These are phyloP conservation scores for Leishmania mexicana DNA, from an alignment of 208 protist species.

Conservation along the genomic window DNA sequence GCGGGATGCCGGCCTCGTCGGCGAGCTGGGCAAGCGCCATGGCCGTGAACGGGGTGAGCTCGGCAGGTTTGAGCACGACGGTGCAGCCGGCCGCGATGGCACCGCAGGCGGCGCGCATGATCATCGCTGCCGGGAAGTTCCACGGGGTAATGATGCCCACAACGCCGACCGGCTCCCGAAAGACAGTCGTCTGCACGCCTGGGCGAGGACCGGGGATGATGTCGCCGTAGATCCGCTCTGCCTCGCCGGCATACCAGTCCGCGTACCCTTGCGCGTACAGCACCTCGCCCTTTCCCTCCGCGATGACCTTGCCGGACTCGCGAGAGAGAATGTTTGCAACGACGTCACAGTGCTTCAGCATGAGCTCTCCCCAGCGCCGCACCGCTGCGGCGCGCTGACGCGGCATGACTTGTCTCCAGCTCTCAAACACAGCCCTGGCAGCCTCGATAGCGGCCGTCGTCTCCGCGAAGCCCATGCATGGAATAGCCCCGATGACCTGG, in stretches of 20 bases:
- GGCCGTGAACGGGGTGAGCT: slow-evolving; percentile 80
- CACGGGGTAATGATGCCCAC: slow-evolving; percentile 91
- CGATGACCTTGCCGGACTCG: slow-evolving; percentile 83
- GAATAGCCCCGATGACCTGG: slow-evolving; percentile 55
- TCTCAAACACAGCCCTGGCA: slow-evolving; percentile 59
- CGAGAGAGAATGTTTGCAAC: slow-evolving; percentile 72
- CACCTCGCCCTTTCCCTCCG: slow-evolving; percentile 75
- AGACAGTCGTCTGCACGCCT: slow-evolving; percentile 61
- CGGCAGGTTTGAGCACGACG: slow-evolving; percentile 90
- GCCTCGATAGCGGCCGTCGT: slow-evolving; percentile 61
- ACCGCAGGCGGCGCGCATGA: slow-evolving; percentile 70
- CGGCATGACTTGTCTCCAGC: slow-evolving; percentile 68
- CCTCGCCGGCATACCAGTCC: slow-evolving; percentile 91
- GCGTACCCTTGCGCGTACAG: slow-evolving; percentile 64
- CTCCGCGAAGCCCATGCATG: slow-evolving; percentile 54
- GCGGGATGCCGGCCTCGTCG: slow-evolving; percentile 69
- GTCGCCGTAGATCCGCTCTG: slow-evolving; percentile 81
- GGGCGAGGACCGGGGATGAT: slow-evolving; percentile 59
- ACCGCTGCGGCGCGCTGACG: slow-evolving; percentile 63
- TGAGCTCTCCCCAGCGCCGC: slow-evolving; percentile 65
- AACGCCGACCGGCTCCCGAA: slow-evolving; percentile 85
- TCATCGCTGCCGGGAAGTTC: slow-evolving; percentile 93
- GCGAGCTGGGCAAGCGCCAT: slow-evolving; percentile 76
- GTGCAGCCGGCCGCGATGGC: slow-evolving; percentile 93
- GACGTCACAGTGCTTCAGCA: slow-evolving; percentile 45